Conservation (phyloP, 2,329 filamentous ascomycete genomes). For the Coniella vitis region DNA sequence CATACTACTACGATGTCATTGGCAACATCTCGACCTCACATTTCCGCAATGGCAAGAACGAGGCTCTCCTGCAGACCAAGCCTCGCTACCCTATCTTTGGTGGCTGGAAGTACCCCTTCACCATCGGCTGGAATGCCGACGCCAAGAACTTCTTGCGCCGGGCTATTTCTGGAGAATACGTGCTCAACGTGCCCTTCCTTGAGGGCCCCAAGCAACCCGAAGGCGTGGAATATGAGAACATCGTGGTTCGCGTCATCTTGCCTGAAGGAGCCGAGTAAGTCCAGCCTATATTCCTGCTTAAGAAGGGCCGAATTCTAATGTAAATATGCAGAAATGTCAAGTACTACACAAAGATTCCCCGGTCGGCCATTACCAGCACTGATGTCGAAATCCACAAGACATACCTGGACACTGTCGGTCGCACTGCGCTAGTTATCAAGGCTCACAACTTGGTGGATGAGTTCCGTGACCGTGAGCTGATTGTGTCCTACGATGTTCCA, state of each 20-base stretch:
- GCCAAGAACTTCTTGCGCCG: constrained; percentile 69
- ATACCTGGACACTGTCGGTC: constrained; percentile 88
- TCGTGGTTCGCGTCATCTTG: constrained; percentile 75
- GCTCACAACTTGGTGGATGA: constrained; percentile 88
- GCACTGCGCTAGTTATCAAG: constrained; percentile 73
- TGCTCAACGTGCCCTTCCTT: constrained; percentile 86
- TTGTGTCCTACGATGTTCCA: constrained; percentile 85
- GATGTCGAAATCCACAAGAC: constrained; percentile 65
- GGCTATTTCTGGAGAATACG: constrained; percentile 60
- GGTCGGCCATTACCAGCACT: constrained; percentile 51
- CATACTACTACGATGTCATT: constrained; percentile 94
- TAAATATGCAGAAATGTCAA: constrained; percentile 65
- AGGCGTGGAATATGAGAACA: constrained; percentile 77
- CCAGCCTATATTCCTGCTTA: no score
- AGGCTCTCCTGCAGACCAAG: constrained; percentile 82
- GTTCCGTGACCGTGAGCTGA: constrained; percentile 71
- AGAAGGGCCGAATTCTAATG: constrained; percentile 21
- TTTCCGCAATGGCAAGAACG: constrained; percentile 70
- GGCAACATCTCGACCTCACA: constrained; percentile 93
- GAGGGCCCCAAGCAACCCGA: constrained; percentile 84
- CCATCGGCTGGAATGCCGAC: constrained; percentile 90
- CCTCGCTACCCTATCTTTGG: constrained; percentile 95
- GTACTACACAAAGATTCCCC: constrained; percentile 67
- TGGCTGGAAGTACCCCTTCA: constrained; percentile 97
- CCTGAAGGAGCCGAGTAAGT: constrained; percentile 85